phyloP scores from a whole-genome alignment of 306 rosid species.

The Abrus pulchellus region DNA sequence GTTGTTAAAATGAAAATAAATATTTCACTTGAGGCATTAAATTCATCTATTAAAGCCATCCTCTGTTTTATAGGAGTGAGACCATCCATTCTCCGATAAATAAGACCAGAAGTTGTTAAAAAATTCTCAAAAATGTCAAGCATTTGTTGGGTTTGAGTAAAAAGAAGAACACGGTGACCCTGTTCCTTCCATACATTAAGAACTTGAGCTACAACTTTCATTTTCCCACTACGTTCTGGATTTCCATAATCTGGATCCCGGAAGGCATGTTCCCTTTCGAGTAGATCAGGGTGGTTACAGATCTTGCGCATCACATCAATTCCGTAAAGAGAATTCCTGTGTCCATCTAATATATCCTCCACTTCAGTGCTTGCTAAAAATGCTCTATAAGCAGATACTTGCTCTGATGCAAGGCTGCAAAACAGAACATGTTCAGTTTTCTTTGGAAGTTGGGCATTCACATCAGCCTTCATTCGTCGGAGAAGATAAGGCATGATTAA shows the following conservation, averaged over 20 bases:
- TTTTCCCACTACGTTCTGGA: constrained; percentile 93
- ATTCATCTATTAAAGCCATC: constrained; percentile 98
- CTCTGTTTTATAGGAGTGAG: constrained; percentile 88
- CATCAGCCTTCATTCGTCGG: constrained; percentile 97
- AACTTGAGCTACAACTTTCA: constrained; percentile 95
- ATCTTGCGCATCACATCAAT: constrained; percentile 97
- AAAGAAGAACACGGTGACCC: constrained; percentile 95
- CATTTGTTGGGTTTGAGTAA: constrained; percentile 94
- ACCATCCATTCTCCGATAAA: constrained; percentile 95
- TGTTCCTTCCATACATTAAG: constrained; percentile 98
- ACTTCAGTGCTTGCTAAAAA: constrained; percentile 98
- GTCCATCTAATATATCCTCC: constrained; percentile 90
- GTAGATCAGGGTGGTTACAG: constrained; percentile 99
- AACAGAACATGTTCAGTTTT: constrained; percentile 97
- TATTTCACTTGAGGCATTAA: constrained; percentile 78
- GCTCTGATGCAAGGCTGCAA: constrained; percentile 92
- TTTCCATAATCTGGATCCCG: constrained; percentile 93
- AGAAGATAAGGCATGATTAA: constrained; percentile 98
- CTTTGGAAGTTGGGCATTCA: constrained; percentile 92
- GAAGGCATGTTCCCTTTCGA: constrained; percentile 90
- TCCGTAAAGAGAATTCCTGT: constrained; percentile 88
- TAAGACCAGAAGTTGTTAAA: constrained; percentile 67
- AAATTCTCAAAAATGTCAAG: constrained; percentile 86
- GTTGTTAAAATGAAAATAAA: constrained; percentile 93
- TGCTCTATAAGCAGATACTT: constrained; percentile 90